Evolutionary conservation across 2,329 filamentous ascomycete genomes (phyloP).

Genomic region (Whalleya microplaca): DNA sequence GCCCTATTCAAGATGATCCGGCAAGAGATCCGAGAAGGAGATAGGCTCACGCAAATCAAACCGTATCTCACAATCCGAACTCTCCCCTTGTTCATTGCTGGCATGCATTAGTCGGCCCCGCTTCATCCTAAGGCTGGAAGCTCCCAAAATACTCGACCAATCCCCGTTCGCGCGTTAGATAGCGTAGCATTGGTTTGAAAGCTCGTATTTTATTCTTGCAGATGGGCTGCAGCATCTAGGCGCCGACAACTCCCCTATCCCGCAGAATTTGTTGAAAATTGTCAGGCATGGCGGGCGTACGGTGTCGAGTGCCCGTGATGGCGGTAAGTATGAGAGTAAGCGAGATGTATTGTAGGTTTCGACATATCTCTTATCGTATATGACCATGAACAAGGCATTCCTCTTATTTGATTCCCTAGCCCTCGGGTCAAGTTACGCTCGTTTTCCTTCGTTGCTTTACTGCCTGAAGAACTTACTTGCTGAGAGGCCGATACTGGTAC

Average conservation of each 20-base stretch:
- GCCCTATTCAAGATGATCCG: neutral
- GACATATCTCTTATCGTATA: conserved; percentile 7
- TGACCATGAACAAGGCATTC: neutral
- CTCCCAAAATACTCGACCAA: conserved; percentile 18
- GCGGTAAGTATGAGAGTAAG: conserved; percentile 5
- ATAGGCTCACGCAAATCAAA: neutral
- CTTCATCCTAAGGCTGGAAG: conserved; percentile 22
- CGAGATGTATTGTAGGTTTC: conserved; percentile 5
- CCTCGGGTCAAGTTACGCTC: neutral
- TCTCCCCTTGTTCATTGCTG: conserved; percentile 1
- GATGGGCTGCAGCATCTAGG: conserved; percentile 17
- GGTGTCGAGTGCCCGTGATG: neutral
- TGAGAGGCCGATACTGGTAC: neutral
- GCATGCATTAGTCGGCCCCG: conserved; percentile 22
- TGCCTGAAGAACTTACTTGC: neutral
- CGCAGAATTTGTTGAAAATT: conserved; percentile 16
- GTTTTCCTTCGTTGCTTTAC: neutral
- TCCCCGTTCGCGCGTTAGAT: conserved; percentile 15
- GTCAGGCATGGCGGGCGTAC: conserved; percentile 4
- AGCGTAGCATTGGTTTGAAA: conserved; percentile 23
- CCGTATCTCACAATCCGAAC: neutral
- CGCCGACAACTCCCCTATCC: conserved; percentile 20
- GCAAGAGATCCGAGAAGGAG: neutral
- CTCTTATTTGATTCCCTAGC: neutral
- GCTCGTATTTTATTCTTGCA: conserved; percentile 25